phyloP scores from a whole-genome alignment of 1,284 basidiomycete species.

The Gomphus bonarii region DNA sequence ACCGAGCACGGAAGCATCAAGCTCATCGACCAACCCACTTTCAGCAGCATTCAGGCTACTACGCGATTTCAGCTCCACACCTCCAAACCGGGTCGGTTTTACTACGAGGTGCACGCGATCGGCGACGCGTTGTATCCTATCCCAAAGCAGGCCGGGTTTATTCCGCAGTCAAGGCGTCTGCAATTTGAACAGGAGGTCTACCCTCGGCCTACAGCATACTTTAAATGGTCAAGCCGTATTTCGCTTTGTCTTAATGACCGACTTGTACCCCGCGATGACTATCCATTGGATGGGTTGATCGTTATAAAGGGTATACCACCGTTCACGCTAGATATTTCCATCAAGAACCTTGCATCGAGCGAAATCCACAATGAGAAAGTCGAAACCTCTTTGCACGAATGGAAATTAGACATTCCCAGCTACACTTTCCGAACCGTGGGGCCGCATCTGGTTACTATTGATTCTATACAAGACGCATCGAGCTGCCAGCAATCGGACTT shows the following conservation, averaged over 20 bases:
- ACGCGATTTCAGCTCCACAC: constrained; percentile 83
- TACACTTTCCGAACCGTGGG: constrained; percentile 72
- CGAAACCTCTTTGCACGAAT: constrained; percentile 47
- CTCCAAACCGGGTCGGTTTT: constrained; percentile 68
- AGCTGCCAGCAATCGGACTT: constrained; percentile 66
- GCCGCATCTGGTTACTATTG: constrained; percentile 70
- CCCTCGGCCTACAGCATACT: constrained; percentile 66
- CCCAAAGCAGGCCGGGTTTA: constrained; percentile 36
- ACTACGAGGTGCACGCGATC: constrained; percentile 83
- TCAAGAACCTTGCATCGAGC: constrained; percentile 66
- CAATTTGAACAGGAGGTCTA: constrained; percentile 81
- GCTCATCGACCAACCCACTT: constrained; percentile 60
- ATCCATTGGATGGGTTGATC: constrained; percentile 51
- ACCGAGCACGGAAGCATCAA: constrained; percentile 48
- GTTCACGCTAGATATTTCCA: constrained; percentile 68
- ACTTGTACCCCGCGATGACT: constrained; percentile 42
- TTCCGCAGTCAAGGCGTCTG: constrained; percentile 52
- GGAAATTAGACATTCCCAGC: constrained; percentile 67
- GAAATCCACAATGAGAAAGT: constrained; percentile 50
- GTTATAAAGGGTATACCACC: constrained; percentile 77
- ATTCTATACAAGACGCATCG: constrained; percentile 67
- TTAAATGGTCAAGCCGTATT: constrained; percentile 56
- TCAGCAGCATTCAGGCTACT: constrained; percentile 78
- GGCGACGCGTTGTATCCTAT: constrained; percentile 83
- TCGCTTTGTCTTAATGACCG: constrained; percentile 71